phyloP scores from a whole-genome alignment of 2,329 filamentous ascomycete genomes.

The Trichoderma pleuroti region DNA sequence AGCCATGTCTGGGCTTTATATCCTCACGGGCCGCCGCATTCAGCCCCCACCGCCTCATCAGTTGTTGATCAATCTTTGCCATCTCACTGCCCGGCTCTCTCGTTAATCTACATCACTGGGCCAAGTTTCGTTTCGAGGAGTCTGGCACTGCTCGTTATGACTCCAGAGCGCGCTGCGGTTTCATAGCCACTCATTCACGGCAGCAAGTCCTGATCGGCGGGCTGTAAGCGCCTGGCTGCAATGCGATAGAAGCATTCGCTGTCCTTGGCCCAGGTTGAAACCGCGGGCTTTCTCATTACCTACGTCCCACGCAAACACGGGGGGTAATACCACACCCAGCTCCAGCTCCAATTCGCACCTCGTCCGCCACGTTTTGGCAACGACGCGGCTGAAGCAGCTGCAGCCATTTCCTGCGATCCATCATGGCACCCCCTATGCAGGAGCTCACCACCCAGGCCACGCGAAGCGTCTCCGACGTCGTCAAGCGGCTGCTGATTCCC shows the following conservation, averaged over 20 bases:
- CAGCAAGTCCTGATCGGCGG: constrained; percentile 10
- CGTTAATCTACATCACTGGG: constrained; percentile 17
- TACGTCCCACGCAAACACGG: constrained; percentile 23
- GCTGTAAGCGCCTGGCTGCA: constrained; percentile 13
- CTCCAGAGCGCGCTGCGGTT: background rate
- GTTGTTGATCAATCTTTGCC: constrained; percentile 16
- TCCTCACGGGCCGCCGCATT: constrained; percentile 15
- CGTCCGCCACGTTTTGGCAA: constrained; percentile 1
- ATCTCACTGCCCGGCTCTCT: constrained; percentile 18
- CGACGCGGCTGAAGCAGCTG: constrained; percentile 23
- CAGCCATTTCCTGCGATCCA: constrained; percentile 22
- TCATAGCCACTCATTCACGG: constrained; percentile 2
- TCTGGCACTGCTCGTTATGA: constrained; percentile 28
- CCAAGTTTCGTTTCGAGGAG: constrained; percentile 21
- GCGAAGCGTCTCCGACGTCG: constrained; percentile 37
- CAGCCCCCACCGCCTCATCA: constrained; percentile 11
- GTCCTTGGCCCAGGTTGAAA: constrained; percentile 14
- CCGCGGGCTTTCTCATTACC: constrained; percentile 23
- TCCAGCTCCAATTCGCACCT: constrained; percentile 26
- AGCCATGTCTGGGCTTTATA: constrained; percentile 15
- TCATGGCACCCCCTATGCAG: constrained; percentile 41
- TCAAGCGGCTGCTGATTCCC: constrained; percentile 58
- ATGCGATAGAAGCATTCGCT: constrained; percentile 17
- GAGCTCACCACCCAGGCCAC: constrained; percentile 34
- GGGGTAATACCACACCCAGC: background rate